phyloP scores from a whole-genome alignment of 1,284 basidiomycete genomes.

The Apiotrichum domesticum region DNA sequence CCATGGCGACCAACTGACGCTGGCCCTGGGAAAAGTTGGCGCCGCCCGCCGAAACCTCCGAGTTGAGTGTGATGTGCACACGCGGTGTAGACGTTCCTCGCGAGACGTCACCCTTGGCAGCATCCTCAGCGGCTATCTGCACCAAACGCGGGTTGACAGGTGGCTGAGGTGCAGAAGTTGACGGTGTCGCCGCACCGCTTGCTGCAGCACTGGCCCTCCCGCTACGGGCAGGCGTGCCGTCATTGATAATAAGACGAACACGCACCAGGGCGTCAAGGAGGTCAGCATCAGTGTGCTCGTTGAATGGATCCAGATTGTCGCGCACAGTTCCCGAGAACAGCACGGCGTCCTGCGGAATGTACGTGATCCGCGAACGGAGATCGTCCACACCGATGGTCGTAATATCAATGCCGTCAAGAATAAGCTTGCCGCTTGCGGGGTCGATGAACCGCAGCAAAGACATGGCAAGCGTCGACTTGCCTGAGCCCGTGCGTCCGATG shows the following conservation, averaged over 20 bases:
- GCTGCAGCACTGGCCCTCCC: too few species aligned
- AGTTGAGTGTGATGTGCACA: conserved; percentile 59
- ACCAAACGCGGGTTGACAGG: conserved; percentile 17
- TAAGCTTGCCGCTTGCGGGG: conserved; percentile 67
- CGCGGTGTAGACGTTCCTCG: conserved; percentile 2
- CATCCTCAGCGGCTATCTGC: conserved; percentile 19
- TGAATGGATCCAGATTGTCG: conserved; percentile 82
- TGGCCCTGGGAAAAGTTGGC: conserved; percentile 81
- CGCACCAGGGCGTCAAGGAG: conserved; percentile 53
- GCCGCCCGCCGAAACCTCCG: conserved; percentile 69
- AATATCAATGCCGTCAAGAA: conserved; percentile 85
- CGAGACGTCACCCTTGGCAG: not conserved
- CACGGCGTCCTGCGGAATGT: conserved; percentile 59
- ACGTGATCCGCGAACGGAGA: conserved; percentile 51
- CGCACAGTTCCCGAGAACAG: conserved; percentile 80
- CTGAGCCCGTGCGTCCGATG: conserved; percentile 46
- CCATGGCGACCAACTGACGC: conserved; percentile 66
- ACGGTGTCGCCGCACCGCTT: conserved; percentile 1
- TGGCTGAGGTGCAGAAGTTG: not conserved
- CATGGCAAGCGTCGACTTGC: conserved; percentile 65
- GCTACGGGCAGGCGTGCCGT: conserved; percentile 7
- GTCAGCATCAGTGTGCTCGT: conserved; percentile 72
- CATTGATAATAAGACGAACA: conserved; percentile 29
- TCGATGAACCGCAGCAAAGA: conserved; percentile 83
- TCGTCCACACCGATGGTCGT: conserved; percentile 79